These are phyloP conservation scores for Aspergillus bertholletiae DNA, from an alignment of 495 filamentous ascomycete species.

Conservation along the genomic window DNA sequence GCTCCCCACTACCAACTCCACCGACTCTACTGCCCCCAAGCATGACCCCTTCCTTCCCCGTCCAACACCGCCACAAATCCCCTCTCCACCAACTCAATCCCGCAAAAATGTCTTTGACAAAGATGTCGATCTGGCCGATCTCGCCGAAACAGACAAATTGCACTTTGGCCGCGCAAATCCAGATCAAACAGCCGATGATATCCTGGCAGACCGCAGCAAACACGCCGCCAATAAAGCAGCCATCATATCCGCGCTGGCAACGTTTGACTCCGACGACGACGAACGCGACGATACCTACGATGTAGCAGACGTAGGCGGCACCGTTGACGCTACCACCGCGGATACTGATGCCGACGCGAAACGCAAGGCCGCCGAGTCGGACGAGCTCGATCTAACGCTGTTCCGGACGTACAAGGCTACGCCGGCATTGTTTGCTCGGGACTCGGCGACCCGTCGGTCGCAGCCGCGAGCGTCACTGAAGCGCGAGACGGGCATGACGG, in stretches of 20 bases:
- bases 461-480: slow-evolving; percentile 60
- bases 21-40: too few relatives aligned
- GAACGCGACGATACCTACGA: slow-evolving; percentile 98
- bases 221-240: slow-evolving; percentile 72
- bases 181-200: slow-evolving; percentile 58
- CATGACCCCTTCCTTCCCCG: slow-evolving; percentile 34
- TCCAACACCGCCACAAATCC: slow-evolving; percentile 37
- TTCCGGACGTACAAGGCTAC: slow-evolving; percentile 63
- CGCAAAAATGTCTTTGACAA: slow-evolving; percentile 69
- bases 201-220: slow-evolving; percentile 50
- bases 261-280: slow-evolving; percentile 93
- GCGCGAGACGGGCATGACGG: slow-evolving; percentile 79
- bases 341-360: slow-evolving; percentile 26
- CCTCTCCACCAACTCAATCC: slow-evolving; percentile 15
- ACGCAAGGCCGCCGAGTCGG: slow-evolving; percentile 27
- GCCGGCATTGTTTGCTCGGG: slow-evolving; percentile 64
- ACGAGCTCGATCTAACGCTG: slow-evolving; percentile 49
- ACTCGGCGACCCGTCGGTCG: slow-evolving; percentile 62
- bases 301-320: slow-evolving; percentile 82
- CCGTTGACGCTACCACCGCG: slow-evolving; percentile 59
- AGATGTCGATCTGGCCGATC: slow-evolving; percentile 71
- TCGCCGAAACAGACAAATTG: slow-evolving; percentile 50
- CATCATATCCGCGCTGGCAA: slow-evolving; percentile 84
- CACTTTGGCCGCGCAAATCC: slow-evolving; percentile 72
- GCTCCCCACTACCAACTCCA: slow-evolving; percentile 25